A percentile compares a stretch with the other conserved stretches of the same genome.
These are phyloP conservation scores for Xylaria longipes DNA, from an alignment of 495 filamentous ascomycete genomes.

Conservation along the genomic window DNA sequence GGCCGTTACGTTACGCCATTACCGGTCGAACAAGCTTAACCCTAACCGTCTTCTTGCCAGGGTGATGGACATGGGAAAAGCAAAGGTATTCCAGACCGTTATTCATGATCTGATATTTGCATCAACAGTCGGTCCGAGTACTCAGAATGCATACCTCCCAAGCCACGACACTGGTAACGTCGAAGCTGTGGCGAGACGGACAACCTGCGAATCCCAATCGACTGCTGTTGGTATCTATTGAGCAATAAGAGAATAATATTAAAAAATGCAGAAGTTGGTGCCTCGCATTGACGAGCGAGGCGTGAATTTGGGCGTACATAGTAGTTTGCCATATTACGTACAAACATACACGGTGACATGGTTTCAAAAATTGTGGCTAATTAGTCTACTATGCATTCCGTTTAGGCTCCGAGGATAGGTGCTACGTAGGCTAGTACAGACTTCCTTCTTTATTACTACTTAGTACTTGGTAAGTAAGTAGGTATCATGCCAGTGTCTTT, in stretches of 20 bases:
- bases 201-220: neutral
- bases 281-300: neutral
- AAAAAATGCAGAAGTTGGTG: neutral
- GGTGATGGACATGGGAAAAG: constrained; percentile 1
- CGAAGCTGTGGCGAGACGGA: neutral
- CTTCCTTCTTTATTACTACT: neutral
- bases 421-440: neutral
- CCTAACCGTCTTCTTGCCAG: constrained; percentile 5
- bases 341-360: neutral
- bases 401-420: neutral
- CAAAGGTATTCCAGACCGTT: constrained; percentile 14
- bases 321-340: too few relatives aligned
- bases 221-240: neutral
- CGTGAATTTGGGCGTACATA: neutral
- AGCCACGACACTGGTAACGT: constrained; percentile 7
- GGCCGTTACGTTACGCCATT: constrained; percentile 18
- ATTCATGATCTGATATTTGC: constrained; percentile 26
- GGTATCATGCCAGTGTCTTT: constrained; percentile 6
- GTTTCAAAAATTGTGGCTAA: constrained; percentile 14
- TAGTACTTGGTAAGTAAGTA: too few relatives aligned
- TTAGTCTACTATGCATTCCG: neutral
- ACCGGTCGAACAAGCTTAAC: constrained; percentile 18
- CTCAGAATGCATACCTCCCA: constrained; percentile 16
- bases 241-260: neutral
- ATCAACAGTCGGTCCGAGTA: constrained; percentile 22